Evolutionary conservation across 805 yeast genomes (phyloP), one percentile per base, ranked within the genome.

Genomic region (Saccharomyces eubayanus): DNA sequence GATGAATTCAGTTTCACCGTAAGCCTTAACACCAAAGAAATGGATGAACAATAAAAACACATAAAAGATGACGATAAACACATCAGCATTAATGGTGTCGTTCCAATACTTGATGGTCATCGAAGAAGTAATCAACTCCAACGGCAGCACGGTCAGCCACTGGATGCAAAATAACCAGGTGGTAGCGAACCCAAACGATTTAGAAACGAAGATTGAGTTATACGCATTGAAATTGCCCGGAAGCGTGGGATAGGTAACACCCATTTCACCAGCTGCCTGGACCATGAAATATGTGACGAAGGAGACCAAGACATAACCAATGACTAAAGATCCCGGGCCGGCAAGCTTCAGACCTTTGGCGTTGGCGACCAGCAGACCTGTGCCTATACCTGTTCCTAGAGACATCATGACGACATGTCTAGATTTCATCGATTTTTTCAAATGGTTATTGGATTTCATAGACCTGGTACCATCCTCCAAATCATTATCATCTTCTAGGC

Each of bases 331-430:
- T 47, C 71, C 77, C 10, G 81, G 80, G 46, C 81, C 81, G 53
- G 75, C 73, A 14, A 60, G 56, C n/a, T 61, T 60, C 47, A 78
- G 61, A n/a, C 78, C 74, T 59, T 74, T 67, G 49, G 82, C 85
- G 49, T 77, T 71, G 52, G 84, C 85, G 53, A 81, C 80, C 58
- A 78, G 71, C 31, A 83, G 70, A 57, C 87, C 88, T 14, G 92
- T 84, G 60, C 96, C 96, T 55, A 88, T 84, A 48, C 91, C 84
- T 53, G 94, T 90, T 53, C 91, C 94, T 52, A 89, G 74, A 50
- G 94, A 89, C 69, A 88, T 84, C 81, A 87, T 80, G 55, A 81
- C 79, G 57, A 84, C 78, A 60, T 85, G 90, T 40, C 79, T 64
- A 12, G 70, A 59, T 46, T 67, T 65, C 60, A 59, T 58, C 3